Evolutionary conservation across 441 rosid species (phyloP).

Genomic region (Syzygium malaccense): DNA sequence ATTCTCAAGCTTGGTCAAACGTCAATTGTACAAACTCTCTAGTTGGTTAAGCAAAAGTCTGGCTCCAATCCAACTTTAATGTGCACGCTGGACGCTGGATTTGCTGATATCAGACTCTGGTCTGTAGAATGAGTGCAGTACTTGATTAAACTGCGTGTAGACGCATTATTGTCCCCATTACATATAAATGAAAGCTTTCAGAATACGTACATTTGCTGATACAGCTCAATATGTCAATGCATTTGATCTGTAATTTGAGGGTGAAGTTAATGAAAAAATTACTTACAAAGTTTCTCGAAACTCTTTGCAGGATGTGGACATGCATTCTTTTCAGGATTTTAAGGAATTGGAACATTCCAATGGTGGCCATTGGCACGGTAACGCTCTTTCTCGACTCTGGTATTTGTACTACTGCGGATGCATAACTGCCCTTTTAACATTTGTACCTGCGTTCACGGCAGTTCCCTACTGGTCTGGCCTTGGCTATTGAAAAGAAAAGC

Average conservation of each 20-base stretch:
- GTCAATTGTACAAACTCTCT: not conserved
- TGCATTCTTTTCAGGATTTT: slow-evolving; percentile 74
- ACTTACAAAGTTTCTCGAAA: too few relatives aligned
- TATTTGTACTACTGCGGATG: not conserved
- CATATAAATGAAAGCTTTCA: too few relatives aligned
- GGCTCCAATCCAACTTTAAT: not conserved
- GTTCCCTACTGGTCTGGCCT: slow-evolving; percentile 80
- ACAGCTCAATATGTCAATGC: too few relatives aligned
- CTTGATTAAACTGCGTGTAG: too few relatives aligned
- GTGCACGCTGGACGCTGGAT: not conserved
- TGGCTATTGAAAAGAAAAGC: slow-evolving; percentile 91
- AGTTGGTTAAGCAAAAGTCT: not conserved
- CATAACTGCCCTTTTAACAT: not conserved
- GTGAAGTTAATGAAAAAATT: too few relatives aligned
- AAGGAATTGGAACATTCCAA: slow-evolving; percentile 58
- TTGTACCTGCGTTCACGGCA: slow-evolving; percentile 6
- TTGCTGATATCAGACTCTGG: not conserved
- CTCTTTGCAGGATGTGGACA: slow-evolving; percentile 58
- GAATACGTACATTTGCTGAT: too few relatives aligned
- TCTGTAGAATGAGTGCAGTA: too few relatives aligned
- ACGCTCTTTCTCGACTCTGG: not conserved
- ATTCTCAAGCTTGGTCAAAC: not conserved
- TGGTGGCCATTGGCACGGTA: slow-evolving; percentile 78
- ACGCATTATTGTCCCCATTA: too few relatives aligned
- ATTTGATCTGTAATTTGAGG: too few relatives aligned